Evolutionary conservation across 805 yeast genomes (phyloP), one percentile per base, ranked within the genome.

Genomic region (Sungouiozyma intestinalis): DNA sequence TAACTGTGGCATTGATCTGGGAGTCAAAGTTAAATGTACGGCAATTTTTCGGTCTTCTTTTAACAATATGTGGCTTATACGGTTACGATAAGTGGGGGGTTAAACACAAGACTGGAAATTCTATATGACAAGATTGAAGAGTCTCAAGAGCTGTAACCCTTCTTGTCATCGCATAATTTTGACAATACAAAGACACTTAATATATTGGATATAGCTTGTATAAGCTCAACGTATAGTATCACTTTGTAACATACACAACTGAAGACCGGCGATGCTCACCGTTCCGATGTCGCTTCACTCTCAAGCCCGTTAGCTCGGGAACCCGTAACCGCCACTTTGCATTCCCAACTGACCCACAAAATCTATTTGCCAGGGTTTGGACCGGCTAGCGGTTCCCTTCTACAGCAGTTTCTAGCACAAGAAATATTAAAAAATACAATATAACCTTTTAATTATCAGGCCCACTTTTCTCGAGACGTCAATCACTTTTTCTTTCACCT

Each of bases 21-120:
- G 90, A 82, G 57, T 74, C 78, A 24, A 65, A 62, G 45, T 54
- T 70, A 34, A 59, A 57, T 24, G 43, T 55, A 14, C 48, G 54
- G 16, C 81, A 76, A 55, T 63, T 72, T 39, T 34, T 67, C 15
- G 88, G 88, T 0, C 55, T 82, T 35, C 39, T 64, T 2, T 61
- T 79, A 42, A 80, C 85, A 1, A 68, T 76, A 34, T 41, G 64
- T 20, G 90, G 90, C 0, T 58, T 82, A 40, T 81, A 81, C 55
- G 72, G 80, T 41, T 82, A 82, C 58, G 87, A 81, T 57, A 73
- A 73, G 54, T 81, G 86, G 86, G 79, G 79, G 0, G 47, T 57
- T 45, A 39, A 45, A 3, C 44, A 40, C 17, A 55, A 48, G 6
- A 52, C 53, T 14, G 24, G 20, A 21, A 8, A 31, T 21, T 18